Evolutionary conservation across 768 basidiomycete genomes (phyloP), one percentile per base, ranked within the genome.

Genomic region (Astraeus odoratus): DNA sequence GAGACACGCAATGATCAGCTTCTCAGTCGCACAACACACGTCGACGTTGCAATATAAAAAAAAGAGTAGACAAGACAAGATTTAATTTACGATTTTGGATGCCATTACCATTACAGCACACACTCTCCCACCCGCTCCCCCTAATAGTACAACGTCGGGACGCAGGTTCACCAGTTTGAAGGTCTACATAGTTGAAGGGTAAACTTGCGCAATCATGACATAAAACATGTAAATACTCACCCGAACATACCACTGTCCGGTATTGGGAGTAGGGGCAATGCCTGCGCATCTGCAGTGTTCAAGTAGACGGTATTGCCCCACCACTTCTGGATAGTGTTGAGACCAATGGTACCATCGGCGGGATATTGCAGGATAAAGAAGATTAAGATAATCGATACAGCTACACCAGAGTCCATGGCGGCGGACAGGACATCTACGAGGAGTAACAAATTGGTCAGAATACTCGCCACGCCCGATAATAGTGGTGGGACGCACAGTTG

Each of bases 291-390:
- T 2, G 54, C 68, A 1, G 64, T 70, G 0, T 60, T 56, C 24
- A 37, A 3, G 51, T 37, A 61, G 7, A 65, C 58, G 49, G 65
- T 74, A 50, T 86, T 86, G 9, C 85, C 86, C 84, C 83, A 86
- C 86, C 85, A 87, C 3, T 49, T 42, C 48, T 76, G 75, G 34
- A 87, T 57, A 6, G 48, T 80, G 26, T 67, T 64, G 9, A 56
- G 4, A 5, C 81, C 84, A 49, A 86, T 83, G 9, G 61, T 63
- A 3, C 83, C 82, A 44, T 83, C 72, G 46, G 50, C 50, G 2
- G 83, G 84, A 53, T 77, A 85, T 61, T 86, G 78, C 16, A 71
- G 71, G 41, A 74, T 51, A 59, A 82, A 81, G 66, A 78, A 82
- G 31, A 82, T 72, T 37, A 78, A 19, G 18, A 85, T 64, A 5